Conservation (phyloP, 2,329 filamentous ascomycete species). For the Stachybotrys elegans region DNA sequence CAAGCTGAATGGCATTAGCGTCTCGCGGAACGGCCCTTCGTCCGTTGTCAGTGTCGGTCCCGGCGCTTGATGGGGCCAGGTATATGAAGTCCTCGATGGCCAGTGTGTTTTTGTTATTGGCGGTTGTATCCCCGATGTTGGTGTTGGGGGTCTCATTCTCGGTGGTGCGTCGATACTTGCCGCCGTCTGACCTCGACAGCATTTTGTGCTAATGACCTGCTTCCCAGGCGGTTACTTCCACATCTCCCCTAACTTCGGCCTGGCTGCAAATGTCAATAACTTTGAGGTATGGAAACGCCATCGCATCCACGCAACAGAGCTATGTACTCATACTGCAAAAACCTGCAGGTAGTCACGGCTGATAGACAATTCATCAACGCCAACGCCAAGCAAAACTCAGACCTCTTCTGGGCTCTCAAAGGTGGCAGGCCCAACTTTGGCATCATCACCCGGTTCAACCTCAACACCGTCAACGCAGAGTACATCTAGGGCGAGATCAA, state of each 20-base stretch:
- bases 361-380: constrained; percentile 32
- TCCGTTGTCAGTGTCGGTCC: constrained; percentile 22
- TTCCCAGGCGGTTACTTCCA: background rate
- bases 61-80: constrained; percentile 15
- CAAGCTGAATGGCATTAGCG: constrained; percentile 2
- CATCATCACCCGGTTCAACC: constrained; percentile 18
- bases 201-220: background rate
- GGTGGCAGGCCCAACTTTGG: constrained; percentile 31
- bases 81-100: constrained; percentile 15
- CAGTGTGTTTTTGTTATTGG: constrained; percentile 14
- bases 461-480: too few relatives aligned
- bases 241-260: constrained; percentile 20
- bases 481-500: too few relatives aligned
- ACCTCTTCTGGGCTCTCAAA: constrained; percentile 13
- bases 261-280: constrained; percentile 30
- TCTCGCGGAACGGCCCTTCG: background rate
- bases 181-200: background rate
- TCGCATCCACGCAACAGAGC: background rate
- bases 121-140: constrained; percentile 16
- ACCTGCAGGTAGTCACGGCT: constrained; percentile 28
- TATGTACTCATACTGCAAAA: background rate
- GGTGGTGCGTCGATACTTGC: constrained; percentile 29
- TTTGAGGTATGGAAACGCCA: constrained; percentile 18
- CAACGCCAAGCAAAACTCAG: constrained; percentile 15
- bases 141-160: constrained; percentile 15